Evolutionary conservation across 768 basidiomycete genomes (phyloP).

Genomic region (Pisolithus tinctorius): DNA sequence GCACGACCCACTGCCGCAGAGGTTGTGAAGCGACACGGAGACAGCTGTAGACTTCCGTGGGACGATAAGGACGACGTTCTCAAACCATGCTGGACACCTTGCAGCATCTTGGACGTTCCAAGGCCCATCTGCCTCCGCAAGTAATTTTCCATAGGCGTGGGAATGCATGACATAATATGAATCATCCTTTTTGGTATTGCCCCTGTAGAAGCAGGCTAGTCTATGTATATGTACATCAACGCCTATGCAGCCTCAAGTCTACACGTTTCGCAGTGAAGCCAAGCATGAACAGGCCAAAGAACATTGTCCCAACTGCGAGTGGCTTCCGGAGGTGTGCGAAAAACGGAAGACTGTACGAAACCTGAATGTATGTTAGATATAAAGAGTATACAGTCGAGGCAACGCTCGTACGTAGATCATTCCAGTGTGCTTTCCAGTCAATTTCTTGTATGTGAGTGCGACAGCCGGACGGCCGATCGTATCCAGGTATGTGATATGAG

Average conservation of each 20-base stretch:
- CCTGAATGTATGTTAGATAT: constrained; percentile 39
- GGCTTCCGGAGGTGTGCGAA: constrained; percentile 86
- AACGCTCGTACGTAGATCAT: constrained; percentile 67
- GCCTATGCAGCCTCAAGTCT: constrained; percentile 43
- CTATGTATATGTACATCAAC: constrained; percentile 10
- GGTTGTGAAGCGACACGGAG: constrained; percentile 2
- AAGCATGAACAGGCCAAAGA: constrained; percentile 57
- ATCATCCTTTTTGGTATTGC: not conserved
- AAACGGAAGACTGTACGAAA: constrained; percentile 79
- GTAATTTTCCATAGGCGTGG: not conserved
- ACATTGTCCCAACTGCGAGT: constrained; percentile 64
- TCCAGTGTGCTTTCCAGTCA: constrained; percentile 75
- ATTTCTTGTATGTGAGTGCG: constrained; percentile 61
- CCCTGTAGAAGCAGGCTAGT: not conserved
- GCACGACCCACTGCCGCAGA: not conserved
- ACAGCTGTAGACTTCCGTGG: not conserved
- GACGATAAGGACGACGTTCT: not conserved
- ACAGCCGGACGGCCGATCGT: constrained; percentile 81
- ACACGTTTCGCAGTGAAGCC: constrained; percentile 42
- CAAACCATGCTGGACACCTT: not conserved
- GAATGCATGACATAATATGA: not conserved
- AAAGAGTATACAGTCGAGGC: not conserved
- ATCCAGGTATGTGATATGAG: constrained; percentile 85
- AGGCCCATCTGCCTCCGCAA: not conserved
- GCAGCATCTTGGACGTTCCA: constrained; percentile 1